Percentiles rank a stretch among this genome's conserved stretches.
phyloP scores from a whole-genome alignment of 306 rosid genomes.

The Calophaca sinica region DNA sequence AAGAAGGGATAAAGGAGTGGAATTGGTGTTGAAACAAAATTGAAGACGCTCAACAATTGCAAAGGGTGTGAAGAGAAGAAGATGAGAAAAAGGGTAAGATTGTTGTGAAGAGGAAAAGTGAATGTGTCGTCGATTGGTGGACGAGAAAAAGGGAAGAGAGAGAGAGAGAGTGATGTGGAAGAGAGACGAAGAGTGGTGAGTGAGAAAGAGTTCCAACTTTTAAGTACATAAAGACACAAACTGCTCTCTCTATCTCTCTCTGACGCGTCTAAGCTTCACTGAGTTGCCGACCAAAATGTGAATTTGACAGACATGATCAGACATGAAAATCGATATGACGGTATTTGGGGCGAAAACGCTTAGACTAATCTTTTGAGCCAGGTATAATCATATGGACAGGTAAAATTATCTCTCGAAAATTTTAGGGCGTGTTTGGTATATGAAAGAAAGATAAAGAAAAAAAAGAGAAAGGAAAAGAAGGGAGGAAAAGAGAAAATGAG shows the following conservation, averaged over 20 bases:
- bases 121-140: conserved; percentile 10
- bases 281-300: conserved; percentile 66
- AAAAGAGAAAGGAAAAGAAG: too few relatives aligned
- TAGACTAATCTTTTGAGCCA: too few relatives aligned
- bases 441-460: too few relatives aligned
- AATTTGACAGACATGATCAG: conserved; percentile 47
- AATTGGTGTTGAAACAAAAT: too few relatives aligned
- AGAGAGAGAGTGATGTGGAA: conserved; percentile 20
- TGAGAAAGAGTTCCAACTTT: conserved; percentile 39
- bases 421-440: too few relatives aligned
- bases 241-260: conserved; percentile 31
- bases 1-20: too few relatives aligned
- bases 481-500: too few relatives aligned
- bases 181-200: conserved; percentile 21
- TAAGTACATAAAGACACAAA: conserved; percentile 42
- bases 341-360: too few relatives aligned
- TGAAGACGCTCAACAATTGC: too few relatives aligned
- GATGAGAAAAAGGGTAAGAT: neutral
- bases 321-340: conserved; percentile 40
- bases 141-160: conserved; percentile 4
- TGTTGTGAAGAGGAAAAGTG: conserved; percentile 19
- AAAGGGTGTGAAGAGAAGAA: neutral
- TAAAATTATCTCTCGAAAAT: too few relatives aligned
- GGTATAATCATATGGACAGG: too few relatives aligned
- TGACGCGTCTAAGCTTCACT: conserved; percentile 48